These are phyloP conservation scores for Kurtzmaniella fragi DNA, from an alignment of 805 yeast genomes.

Conservation along the genomic window DNA sequence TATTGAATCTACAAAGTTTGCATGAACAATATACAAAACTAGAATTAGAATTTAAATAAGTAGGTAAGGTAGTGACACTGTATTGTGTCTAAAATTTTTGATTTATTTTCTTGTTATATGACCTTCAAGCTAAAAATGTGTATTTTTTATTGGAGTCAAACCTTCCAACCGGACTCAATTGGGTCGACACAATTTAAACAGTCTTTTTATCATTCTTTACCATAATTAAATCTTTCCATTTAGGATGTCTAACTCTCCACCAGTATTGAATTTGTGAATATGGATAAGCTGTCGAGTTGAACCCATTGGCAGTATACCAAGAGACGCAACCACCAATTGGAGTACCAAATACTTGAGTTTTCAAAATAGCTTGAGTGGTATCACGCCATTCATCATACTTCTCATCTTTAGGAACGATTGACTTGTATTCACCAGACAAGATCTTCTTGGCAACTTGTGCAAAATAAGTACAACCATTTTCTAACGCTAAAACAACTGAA, in stretches of 20 bases:
- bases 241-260: constrained; percentile 21
- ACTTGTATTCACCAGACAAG: constrained; percentile 20
- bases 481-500: constrained; percentile 35
- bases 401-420: constrained; percentile 25
- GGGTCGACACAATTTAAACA: background rate
- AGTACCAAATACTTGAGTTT: constrained; percentile 30
- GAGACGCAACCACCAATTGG: constrained; percentile 36
- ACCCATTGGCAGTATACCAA: constrained; percentile 29
- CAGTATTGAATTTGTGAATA: constrained; percentile 30
- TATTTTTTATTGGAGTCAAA: background rate
- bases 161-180: no score
- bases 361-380: constrained; percentile 20
- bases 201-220: constrained; percentile 3
- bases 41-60: background rate
- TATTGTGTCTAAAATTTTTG: background rate
- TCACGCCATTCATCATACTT: constrained; percentile 31
- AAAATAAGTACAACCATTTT: constrained; percentile 24
- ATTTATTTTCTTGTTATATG: background rate
- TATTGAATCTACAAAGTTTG: constrained; percentile 14
- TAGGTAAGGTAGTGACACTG: background rate
- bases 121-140: background rate
- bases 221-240: constrained; percentile 19
- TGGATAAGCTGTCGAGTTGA: constrained; percentile 32
- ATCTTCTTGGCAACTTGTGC: constrained; percentile 19
- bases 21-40: background rate